Conservation (phyloP, 805 yeast genomes). For the Barnettozyma pratensis region DNA sequence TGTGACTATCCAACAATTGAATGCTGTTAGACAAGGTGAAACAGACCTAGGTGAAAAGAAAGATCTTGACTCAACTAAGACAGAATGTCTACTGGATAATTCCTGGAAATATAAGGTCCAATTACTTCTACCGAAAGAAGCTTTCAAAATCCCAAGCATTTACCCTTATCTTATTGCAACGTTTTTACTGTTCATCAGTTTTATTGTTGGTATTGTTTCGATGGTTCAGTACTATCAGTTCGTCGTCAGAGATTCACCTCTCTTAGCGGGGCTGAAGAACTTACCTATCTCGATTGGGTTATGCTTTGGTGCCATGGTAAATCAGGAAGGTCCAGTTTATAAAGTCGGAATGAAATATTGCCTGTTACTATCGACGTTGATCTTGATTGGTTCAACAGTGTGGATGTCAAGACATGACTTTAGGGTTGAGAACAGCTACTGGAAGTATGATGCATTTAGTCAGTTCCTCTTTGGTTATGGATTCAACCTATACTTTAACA, state of each 20-base stretch:
- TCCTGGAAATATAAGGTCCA: constrained; percentile 15
- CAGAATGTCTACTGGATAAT: background rate
- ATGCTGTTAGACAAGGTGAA: background rate
- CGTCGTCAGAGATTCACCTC: constrained; percentile 25
- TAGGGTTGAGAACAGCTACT: constrained; percentile 17
- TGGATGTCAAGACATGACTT: constrained; percentile 22
- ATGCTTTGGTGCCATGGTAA: constrained; percentile 24
- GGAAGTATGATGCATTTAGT: constrained; percentile 28
- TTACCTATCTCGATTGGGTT: constrained; percentile 31
- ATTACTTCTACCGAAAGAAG: constrained; percentile 26
- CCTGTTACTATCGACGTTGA: constrained; percentile 12
- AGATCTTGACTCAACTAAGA: too few species aligned
- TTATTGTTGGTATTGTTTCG: constrained; percentile 18
- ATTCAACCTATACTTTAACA: constrained; percentile 29
- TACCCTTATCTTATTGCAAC: constrained; percentile 20
- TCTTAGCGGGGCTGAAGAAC: constrained; percentile 33
- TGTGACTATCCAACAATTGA: background rate
- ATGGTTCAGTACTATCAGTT: constrained; percentile 25
- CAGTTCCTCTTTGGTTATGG: constrained; percentile 24
- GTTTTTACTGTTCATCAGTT: constrained; percentile 17
- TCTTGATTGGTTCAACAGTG: constrained; percentile 16
- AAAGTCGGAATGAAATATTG: constrained; percentile 21
- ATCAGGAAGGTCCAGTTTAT: constrained; percentile 17
- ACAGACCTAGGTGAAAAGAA: too few species aligned
- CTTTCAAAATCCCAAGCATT: constrained; percentile 25